Base-by-base conservation (phyloP, 2,329 filamentous ascomycete genomes). In the Fusarium sororula region DNA sequence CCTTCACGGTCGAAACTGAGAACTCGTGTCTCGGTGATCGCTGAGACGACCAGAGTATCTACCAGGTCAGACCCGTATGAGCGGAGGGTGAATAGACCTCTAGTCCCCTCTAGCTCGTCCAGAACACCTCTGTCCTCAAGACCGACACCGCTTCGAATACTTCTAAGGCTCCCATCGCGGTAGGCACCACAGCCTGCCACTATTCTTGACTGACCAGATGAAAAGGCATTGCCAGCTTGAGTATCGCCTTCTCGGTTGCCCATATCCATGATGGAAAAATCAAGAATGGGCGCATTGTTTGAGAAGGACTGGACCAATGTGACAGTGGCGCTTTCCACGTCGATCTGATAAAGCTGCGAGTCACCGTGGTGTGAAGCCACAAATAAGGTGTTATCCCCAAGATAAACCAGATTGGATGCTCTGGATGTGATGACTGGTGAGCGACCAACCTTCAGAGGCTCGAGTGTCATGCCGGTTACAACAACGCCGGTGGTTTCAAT, bases 201-300 rank as follows among this genome's bases (percentile, higher is more conserved):
- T 69, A 99, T 93, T 44, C 95, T 90, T 51, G 96, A 95, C 82
- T 99, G 96, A 0, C 96, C 96, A 2, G 96, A 98, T 0, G 95
- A 97, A 79, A 98, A 99, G 71, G 96, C 94, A 78, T 96, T 97
- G 7, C 92, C 93, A 24, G 86, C 82, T 66, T 94, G 91, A 14
- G 88, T 90, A 72, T 96, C 93, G 28, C 92, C 92, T 68, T 94
- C 92, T 63, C 94, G 88, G 76, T 94, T 95, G 1, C 95, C 96
- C 87, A 98, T 93, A 79, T 98, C 96, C 94, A 98, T 98, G 22
- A 99, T 90, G 2, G 93, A 92, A 77, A 99, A 98, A 80, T 99
- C 96, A 44, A 98, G 84, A 47, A 99, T 93, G 0, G 96, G 96
- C 0, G 93, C 95, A 76, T 98, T 94, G 79, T 98, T 99, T 9